Base-by-base conservation (phyloP, 1,284 basidiomycete species). In the Austroboletus novae-zelandiae region DNA sequence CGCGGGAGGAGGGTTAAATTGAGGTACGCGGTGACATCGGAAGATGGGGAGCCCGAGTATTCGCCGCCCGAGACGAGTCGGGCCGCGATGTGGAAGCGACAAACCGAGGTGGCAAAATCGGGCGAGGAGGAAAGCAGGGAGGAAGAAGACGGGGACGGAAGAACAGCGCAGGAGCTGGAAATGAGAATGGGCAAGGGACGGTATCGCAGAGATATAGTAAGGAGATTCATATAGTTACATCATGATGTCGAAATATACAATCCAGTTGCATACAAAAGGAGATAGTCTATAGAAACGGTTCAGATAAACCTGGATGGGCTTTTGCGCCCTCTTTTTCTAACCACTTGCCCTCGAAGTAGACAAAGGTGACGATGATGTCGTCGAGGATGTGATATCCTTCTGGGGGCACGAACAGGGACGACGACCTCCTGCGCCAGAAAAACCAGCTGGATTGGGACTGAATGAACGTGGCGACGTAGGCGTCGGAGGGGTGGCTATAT, bases 361-460 rank as follows among this genome's bases (percentile, higher is more conserved):
- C 54, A 34, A 71, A 70, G 0, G 70, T 70, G 50, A 71, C 60
- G 18, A 70, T 20, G 35, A 70, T 67, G 31, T 70, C 70, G 47
- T 72, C 70, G 13, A 70, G 53, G 34, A 70, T 67, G 25, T 48
- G 54, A 5, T 51, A 43, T 13, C 63, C 71, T 23, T 66, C 61
- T 9, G 61, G 65, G 11, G 65, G 52, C 20, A 72, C 37, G 23
- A 59, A 57, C 3, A 70, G 54, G 11, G 62, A 58, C 2, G 66
- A 58, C 4, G 52, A 52, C 15, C 50, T 43, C 50, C 55, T 66
- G 3, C 62, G 62, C 9, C 47, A 36, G 10, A 51, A 45, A 43
- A 56, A 61, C 32, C 50, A 56, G 10, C 56, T 56, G 8, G 54
- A 57, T 0, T 55, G 48, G 2, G 64, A 62, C 10, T 53, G 53